Evolutionary conservation across 208 protist genomes (phyloP), one percentile per base, ranked within the genome.

Genomic region (Acanthamoeba royreba): DNA sequence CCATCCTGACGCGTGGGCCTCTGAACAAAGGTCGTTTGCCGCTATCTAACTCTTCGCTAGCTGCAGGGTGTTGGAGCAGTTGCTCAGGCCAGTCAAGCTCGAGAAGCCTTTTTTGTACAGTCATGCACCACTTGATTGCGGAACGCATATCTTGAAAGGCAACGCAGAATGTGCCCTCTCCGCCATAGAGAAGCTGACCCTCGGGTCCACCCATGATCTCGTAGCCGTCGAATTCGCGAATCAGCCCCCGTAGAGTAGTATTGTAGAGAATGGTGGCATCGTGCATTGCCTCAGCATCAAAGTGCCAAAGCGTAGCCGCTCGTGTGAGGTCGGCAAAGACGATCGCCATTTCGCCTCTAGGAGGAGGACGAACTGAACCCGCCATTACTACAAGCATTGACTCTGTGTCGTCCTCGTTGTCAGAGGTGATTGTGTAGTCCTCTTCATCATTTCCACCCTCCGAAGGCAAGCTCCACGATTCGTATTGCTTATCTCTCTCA

Each of bases 1-100:
- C 96, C 95, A 97, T 97, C n/a, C 95, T 52, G 2, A 97, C 96
- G 47, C 96, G 58, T 2, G 96, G 83, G 31, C 96, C 96, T 28
- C 89, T 49, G 86, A 88, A 97, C 15, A 83, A 28, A 83, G 5
- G 58, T 28, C 7, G 58, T 69, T 69, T 28, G 58, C n/a, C 22
- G 17, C 46, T 83, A 42, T 40, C 72, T 8, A 11, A 7, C 35
- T 83, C 72, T 40, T 83, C 72, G 9, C 40, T 40, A 19, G 72
- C 72, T 25, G 5, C 7, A 9, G 81, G 81, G 31, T 88, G 81
- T 33, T 88, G 45, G 25, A 63, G 42, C 9, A 83, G 72, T 11
- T 46, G 7, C 72, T 35, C 15, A 42, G 81, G 81, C 81, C 81
- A 88, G 49, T 88, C 28, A 19, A 15, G 17, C 19, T 63, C n/a